phyloP scores from a whole-genome alignment of 805 yeast species.

The Hagleromyces aurorensis region DNA sequence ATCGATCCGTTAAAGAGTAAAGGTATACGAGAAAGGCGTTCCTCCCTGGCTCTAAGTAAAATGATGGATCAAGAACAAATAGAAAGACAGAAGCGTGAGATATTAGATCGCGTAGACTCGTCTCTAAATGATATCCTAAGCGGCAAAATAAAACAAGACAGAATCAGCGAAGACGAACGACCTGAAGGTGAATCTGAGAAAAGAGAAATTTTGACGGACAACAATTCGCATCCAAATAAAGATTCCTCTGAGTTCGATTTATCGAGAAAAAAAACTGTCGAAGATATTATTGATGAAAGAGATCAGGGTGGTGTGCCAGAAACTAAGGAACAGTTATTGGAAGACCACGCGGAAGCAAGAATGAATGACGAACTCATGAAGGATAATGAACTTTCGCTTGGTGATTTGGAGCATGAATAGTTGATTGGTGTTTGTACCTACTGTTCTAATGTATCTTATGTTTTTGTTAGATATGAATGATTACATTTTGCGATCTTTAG shows the following conservation, averaged over 20 bases:
- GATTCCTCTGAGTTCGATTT: neutral
- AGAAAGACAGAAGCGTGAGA: too few species aligned
- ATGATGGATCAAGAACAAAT: neutral
- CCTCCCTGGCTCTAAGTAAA: too few species aligned
- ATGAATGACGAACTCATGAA: constrained; percentile 8
- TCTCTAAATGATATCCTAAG: neutral
- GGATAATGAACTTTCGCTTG: too few species aligned
- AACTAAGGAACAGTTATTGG: constrained; percentile 11
- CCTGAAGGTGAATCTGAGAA: neutral
- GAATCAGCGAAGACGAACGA: neutral
- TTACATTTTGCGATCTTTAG: too few species aligned
- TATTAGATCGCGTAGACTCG: neutral
- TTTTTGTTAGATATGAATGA: too few species aligned
- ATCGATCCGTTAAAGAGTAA: too few species aligned
- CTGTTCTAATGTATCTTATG: too few species aligned
- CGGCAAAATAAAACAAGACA: neutral
- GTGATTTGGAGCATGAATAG: too few species aligned
- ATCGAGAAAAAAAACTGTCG: too few species aligned
- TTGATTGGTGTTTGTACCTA: too few species aligned
- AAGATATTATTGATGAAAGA: constrained; percentile 8
- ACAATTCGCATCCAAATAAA: neutral
- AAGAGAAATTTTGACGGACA: constrained; percentile 1
- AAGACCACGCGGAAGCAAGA: constrained; percentile 9
- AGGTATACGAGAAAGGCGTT: too few species aligned
- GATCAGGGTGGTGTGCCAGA: constrained; percentile 9